These are phyloP conservation scores for Penicillium antarcticum DNA, from an alignment of 495 filamentous ascomycete species.

Conservation along the genomic window DNA sequence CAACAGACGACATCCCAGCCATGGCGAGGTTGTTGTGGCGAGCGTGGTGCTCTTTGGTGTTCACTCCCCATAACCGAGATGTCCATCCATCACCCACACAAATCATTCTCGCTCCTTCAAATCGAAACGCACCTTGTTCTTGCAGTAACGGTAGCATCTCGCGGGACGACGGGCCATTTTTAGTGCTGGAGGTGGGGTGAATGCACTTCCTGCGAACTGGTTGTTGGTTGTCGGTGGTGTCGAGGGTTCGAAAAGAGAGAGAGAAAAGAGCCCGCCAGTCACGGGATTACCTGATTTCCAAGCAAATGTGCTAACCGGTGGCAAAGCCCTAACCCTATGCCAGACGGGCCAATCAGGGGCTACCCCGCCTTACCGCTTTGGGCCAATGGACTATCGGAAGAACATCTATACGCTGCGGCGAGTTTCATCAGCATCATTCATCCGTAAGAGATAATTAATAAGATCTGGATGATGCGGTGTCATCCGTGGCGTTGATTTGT, in stretches of 20 bases:
- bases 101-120: conserved; percentile 23
- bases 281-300: conserved; percentile 49
- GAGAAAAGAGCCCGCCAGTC: conserved; percentile 32
- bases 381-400: background rate
- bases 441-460: too few species aligned
- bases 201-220: conserved; percentile 53
- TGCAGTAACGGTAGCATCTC: conserved; percentile 99
- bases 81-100: conserved; percentile 23
- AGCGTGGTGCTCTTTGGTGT: conserved; percentile 8
- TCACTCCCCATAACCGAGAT: conserved; percentile 35
- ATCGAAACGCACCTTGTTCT: conserved; percentile 85
- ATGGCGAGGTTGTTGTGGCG: background rate
- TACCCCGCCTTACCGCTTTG: conserved; percentile 15
- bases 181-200: conserved; percentile 59
- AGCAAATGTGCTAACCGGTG: conserved; percentile 35
- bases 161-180: conserved; percentile 98
- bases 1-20: background rate
- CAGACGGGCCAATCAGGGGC: conserved; percentile 28
- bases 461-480: background rate
- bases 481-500: background rate
- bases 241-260: conserved; percentile 34
- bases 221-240: conserved; percentile 40
- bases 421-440: background rate
- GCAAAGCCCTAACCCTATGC: conserved; percentile 49
- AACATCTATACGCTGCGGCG: background rate